Evolutionary conservation across 2,329 filamentous ascomycete species (phyloP).

Genomic region (Lachnellula occidentalis): DNA sequence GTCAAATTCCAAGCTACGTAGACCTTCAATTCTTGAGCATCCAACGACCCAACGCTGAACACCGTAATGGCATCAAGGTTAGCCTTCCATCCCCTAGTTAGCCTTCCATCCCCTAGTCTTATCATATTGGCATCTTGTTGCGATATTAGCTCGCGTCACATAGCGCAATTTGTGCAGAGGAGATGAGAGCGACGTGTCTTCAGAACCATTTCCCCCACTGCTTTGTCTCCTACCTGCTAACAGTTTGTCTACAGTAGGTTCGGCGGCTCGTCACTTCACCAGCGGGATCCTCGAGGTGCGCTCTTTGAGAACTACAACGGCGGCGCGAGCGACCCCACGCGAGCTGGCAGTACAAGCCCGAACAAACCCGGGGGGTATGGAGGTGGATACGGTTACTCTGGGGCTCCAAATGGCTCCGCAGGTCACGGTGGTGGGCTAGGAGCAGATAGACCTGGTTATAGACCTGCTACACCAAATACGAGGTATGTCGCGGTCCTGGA

Average conservation of each 20-base stretch:
- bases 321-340: slow-evolving; percentile 29
- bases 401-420: slow-evolving; percentile 27
- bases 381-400: slow-evolving; percentile 47
- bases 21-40: neutral
- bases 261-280: slow-evolving; percentile 62
- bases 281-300: slow-evolving; percentile 66
- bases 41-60: neutral
- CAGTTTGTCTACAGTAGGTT: slow-evolving; percentile 45
- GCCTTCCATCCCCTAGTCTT: neutral
- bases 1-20: neutral
- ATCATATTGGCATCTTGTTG: neutral
- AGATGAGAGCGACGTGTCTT: neutral
- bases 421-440: slow-evolving; percentile 27
- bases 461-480: slow-evolving; percentile 66
- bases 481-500: slow-evolving; percentile 41
- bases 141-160: slow-evolving; percentile 1
- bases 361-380: slow-evolving; percentile 25
- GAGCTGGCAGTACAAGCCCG: slow-evolving; percentile 37
- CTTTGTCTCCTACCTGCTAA: neutral
- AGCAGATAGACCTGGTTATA: slow-evolving; percentile 40
- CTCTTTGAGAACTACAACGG: slow-evolving; percentile 71
- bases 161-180: neutral
- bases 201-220: neutral
- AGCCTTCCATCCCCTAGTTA: slow-evolving; percentile 14
- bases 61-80: slow-evolving; percentile 28